Conservation (phyloP, 2,329 filamentous ascomycete species). For the Ophiostoma australiae region DNA sequence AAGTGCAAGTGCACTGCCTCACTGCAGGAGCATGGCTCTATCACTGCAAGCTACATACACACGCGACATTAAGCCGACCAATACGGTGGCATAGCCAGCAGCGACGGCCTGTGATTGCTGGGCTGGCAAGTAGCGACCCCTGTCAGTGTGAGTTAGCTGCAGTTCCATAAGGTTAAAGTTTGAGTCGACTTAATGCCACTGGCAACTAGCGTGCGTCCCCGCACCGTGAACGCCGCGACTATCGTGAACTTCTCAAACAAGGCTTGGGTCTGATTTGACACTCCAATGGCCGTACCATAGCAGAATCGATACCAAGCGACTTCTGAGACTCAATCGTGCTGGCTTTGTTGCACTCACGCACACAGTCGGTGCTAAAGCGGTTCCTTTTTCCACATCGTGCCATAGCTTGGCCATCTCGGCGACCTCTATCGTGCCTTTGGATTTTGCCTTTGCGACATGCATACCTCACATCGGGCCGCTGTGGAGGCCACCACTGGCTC, state of each 20-base stretch:
- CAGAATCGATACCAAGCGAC: neutral
- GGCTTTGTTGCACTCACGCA: neutral
- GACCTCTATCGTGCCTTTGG: neutral
- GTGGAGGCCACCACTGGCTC: neutral
- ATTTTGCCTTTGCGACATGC: neutral
- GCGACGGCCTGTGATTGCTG: neutral
- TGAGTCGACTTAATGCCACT: neutral
- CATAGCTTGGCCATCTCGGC: slow-evolving; percentile 3
- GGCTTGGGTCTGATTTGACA: neutral
- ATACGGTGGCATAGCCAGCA: neutral
- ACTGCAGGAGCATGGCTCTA: slow-evolving; percentile 14
- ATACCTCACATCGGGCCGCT: neutral
- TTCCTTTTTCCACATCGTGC: neutral
- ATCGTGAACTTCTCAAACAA: neutral
- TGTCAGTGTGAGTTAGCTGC: neutral
- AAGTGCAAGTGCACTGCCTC: slow-evolving; percentile 13
- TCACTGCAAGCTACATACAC: slow-evolving; percentile 3
- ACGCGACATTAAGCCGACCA: neutral
- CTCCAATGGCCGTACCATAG: neutral
- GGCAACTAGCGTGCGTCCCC: neutral
- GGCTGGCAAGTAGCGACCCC: neutral
- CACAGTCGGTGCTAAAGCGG: neutral
- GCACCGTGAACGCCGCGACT: neutral
- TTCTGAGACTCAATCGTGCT: neutral
- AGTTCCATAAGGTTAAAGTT: neutral